Conservation (phyloP, 2,329 filamentous ascomycete species). For the Colletotrichum sp. region DNA sequence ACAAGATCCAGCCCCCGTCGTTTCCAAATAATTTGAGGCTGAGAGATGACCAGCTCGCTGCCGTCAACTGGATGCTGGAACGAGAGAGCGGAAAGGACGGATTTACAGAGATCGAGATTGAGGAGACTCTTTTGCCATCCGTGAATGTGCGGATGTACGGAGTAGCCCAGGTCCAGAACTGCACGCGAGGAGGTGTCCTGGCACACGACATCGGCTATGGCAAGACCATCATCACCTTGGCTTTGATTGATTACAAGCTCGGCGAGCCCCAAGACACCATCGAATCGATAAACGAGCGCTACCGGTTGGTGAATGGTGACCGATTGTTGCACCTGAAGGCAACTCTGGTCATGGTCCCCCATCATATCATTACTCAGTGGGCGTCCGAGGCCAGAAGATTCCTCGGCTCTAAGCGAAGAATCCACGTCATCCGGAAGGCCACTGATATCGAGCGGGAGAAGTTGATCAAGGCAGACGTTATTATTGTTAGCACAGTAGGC, state of each 20-base stretch:
- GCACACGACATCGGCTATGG: slow-evolving; percentile 51
- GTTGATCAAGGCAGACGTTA: slow-evolving; percentile 38
- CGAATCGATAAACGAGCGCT: slow-evolving; percentile 22
- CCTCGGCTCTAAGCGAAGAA: slow-evolving; percentile 21
- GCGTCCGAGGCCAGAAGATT: slow-evolving; percentile 35
- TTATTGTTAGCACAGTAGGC: slow-evolving; percentile 36
- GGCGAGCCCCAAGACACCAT: slow-evolving; percentile 19
- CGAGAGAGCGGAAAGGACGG: slow-evolving; percentile 22
- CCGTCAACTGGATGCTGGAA: slow-evolving; percentile 29
- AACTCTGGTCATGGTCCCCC: slow-evolving; percentile 43
- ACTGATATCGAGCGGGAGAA: not conserved
- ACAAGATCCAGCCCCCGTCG: slow-evolving; percentile 3
- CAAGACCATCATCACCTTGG: slow-evolving; percentile 47
- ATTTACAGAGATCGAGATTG: slow-evolving; percentile 42
- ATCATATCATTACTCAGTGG: slow-evolving; percentile 46
- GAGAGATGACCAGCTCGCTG: slow-evolving; percentile 24
- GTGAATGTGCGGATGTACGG: slow-evolving; percentile 38
- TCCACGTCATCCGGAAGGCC: slow-evolving; percentile 30
- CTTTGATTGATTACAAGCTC: slow-evolving; percentile 33
- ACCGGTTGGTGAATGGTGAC: not conserved
- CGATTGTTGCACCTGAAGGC: slow-evolving; percentile 30
- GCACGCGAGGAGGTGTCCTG: slow-evolving; percentile 40
- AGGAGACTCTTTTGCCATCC: slow-evolving; percentile 37
- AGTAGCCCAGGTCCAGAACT: slow-evolving; percentile 29
- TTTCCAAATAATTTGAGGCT: slow-evolving; percentile 19